Conservation (phyloP, 108 stramenopile species). For the Cylindrotheca fusiformis region DNA sequence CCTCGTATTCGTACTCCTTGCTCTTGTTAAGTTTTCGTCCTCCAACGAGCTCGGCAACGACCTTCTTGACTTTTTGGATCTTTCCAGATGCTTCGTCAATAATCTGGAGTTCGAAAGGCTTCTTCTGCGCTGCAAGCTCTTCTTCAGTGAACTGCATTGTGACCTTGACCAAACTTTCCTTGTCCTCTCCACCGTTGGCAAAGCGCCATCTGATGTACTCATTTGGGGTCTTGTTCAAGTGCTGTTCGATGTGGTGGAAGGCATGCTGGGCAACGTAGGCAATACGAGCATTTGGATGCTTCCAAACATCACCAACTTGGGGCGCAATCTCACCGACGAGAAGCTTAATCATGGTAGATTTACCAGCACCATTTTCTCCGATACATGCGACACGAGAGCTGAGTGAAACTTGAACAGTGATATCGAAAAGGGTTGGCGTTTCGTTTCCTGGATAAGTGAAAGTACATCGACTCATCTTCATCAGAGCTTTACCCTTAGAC, state of each 20-base stretch:
- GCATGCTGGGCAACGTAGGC: slow-evolving; percentile 99
- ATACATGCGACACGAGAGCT: slow-evolving; percentile 99
- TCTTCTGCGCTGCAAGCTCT: slow-evolving; percentile 92
- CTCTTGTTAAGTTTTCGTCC: slow-evolving; percentile 94
- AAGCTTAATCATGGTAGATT: slow-evolving; percentile 99
- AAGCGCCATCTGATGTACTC: slow-evolving; percentile 99
- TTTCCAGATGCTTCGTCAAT: slow-evolving; percentile 95
- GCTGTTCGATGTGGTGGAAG: slow-evolving; percentile 99
- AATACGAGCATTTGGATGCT: slow-evolving; percentile 99
- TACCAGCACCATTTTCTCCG: slow-evolving; percentile 99
- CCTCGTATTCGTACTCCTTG: slow-evolving; percentile 98
- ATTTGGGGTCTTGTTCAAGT: slow-evolving; percentile 97
- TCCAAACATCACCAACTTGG: slow-evolving; percentile 93
- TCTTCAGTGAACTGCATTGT: slow-evolving; percentile 96
- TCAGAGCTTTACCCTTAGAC: slow-evolving; percentile 98
- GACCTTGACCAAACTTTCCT: slow-evolving; percentile 96
- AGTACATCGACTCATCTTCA: slow-evolving; percentile 97
- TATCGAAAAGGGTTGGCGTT: slow-evolving; percentile 93
- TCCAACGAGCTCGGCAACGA: slow-evolving; percentile 93
- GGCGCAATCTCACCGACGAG: slow-evolving; percentile 97
- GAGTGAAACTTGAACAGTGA: slow-evolving; percentile 95
- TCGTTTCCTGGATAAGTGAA: slow-evolving; percentile 97
- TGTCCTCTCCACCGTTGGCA: slow-evolving; percentile 98
- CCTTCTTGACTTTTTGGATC: slow-evolving; percentile 95
- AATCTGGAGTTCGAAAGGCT: slow-evolving; percentile 90